Evolutionary conservation across 208 protist species (phyloP).

Genomic region (Trypanosoma theileri): DNA sequence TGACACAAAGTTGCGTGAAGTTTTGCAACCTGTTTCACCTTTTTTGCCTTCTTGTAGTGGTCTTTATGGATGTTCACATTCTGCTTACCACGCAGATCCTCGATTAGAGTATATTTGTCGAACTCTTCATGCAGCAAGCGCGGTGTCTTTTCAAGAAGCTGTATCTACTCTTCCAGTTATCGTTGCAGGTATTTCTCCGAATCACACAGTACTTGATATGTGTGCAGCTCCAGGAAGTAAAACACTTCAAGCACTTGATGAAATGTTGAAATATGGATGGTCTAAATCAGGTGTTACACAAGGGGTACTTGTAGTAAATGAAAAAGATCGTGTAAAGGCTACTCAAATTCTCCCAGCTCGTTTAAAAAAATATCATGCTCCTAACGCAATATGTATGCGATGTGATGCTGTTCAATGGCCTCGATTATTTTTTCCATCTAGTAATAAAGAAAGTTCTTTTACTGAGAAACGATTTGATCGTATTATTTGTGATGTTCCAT

Average conservation of each 20-base stretch:
- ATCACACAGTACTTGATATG: slow-evolving; percentile 86
- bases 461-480: slow-evolving; percentile 73
- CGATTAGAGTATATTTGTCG: slow-evolving; percentile 75
- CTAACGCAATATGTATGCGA: slow-evolving; percentile 77
- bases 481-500: slow-evolving; percentile 95
- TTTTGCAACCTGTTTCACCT: slow-evolving; percentile 41
- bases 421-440: slow-evolving; percentile 53
- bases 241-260: slow-evolving; percentile 86
- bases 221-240: slow-evolving; percentile 93
- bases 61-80: slow-evolving; percentile 77
- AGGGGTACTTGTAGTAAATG: slow-evolving; percentile 82
- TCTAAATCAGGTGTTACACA: slow-evolving; percentile 26
- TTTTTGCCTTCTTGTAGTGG: slow-evolving; percentile 31
- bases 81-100: slow-evolving; percentile 70
- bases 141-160: slow-evolving; percentile 88
- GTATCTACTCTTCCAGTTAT: slow-evolving; percentile 84
- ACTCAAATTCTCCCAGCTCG: slow-evolving; percentile 90
- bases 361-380: slow-evolving; percentile 88
- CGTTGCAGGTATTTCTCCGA: slow-evolving; percentile 69
- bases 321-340: slow-evolving; percentile 92
- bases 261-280: slow-evolving; percentile 59
- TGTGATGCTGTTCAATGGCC: slow-evolving; percentile 91
- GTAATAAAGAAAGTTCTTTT: slow-evolving; percentile 16
- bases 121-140: slow-evolving; percentile 78
- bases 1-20: slow-evolving; percentile 26